Conservation (phyloP, 257 asterid genomes). For the Jacaranda mimosifolia region DNA sequence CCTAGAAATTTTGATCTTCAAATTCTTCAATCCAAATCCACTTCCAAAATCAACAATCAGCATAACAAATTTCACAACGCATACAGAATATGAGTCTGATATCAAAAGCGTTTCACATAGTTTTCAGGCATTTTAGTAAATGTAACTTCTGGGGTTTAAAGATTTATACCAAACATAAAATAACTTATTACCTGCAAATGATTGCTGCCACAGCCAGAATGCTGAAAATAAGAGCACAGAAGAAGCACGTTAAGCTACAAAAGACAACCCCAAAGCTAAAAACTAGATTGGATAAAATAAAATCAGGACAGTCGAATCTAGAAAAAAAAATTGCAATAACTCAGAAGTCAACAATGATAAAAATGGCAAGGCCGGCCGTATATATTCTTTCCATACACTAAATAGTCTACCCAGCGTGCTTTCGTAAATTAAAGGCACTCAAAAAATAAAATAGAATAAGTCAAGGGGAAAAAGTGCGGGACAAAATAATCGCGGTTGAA, state of each 20-base stretch:
- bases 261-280: background rate
- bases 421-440: background rate
- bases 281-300: slow-evolving; percentile 3
- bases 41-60: slow-evolving; percentile 8
- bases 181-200: background rate
- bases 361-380: slow-evolving; percentile 12
- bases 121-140: background rate
- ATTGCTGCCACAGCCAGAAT: slow-evolving; percentile 20
- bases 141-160: slow-evolving; percentile 13
- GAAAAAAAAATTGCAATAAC: background rate
- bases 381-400: background rate
- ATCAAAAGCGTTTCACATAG: background rate
- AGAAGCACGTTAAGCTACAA: slow-evolving; percentile 16
- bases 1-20: slow-evolving; percentile 17
- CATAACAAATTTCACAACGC: slow-evolving; percentile 2
- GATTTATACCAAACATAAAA: background rate
- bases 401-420: background rate
- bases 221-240: slow-evolving; percentile 21
- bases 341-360: slow-evolving; percentile 33
- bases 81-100: background rate
- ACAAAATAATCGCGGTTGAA: slow-evolving; percentile 31
- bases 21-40: background rate
- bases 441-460: background rate
- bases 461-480: background rate
- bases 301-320: slow-evolving; percentile 31